Conservation (phyloP, 2,329 filamentous ascomycete species). For the Lecanosticta acicola region DNA sequence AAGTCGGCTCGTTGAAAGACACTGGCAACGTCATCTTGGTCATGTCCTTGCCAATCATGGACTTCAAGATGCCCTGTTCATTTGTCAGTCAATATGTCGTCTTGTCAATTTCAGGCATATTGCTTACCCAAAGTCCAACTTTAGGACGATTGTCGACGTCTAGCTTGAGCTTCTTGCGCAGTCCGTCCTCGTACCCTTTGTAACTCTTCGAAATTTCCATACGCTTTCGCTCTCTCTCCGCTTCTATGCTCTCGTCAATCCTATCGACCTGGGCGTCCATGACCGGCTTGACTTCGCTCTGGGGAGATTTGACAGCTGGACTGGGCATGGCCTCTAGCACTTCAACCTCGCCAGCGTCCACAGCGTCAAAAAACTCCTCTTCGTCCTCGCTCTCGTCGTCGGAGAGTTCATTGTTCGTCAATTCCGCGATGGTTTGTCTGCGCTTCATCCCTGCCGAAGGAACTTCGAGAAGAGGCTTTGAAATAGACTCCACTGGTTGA, state of each 20-base stretch:
- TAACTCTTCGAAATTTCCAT: conserved; percentile 71
- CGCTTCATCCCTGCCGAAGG: conserved; percentile 40
- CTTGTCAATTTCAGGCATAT: background rate
- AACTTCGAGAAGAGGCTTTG: conserved; percentile 20
- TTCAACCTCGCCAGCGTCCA: conserved; percentile 87
- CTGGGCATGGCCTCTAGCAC: conserved; percentile 61
- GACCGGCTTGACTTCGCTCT: conserved; percentile 17
- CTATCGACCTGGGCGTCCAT: conserved; percentile 36
- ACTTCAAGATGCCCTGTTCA: conserved; percentile 82
- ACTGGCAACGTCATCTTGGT: conserved; percentile 98
- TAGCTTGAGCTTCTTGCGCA: conserved; percentile 74
- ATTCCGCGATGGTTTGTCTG: conserved; percentile 62
- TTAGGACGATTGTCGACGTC: conserved; percentile 90
- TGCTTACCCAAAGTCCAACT: conserved; percentile 85
- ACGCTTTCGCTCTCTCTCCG: conserved; percentile 39
- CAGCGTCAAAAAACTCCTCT: conserved; percentile 94
- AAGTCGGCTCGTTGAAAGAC: conserved; percentile 97
- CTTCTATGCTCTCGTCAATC: conserved; percentile 37
- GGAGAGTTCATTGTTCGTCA: conserved; percentile 62
- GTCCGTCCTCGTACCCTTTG: conserved; percentile 84
- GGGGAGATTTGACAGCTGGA: conserved; percentile 33
- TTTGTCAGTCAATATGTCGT: conserved; percentile 23
- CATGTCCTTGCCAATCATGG: conserved; percentile 99
- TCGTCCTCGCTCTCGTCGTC: conserved; percentile 79
- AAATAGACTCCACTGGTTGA: conserved; percentile 5